Evolutionary conservation across 768 basidiomycete species (phyloP).

Genomic region (Hericium erinaceus): DNA sequence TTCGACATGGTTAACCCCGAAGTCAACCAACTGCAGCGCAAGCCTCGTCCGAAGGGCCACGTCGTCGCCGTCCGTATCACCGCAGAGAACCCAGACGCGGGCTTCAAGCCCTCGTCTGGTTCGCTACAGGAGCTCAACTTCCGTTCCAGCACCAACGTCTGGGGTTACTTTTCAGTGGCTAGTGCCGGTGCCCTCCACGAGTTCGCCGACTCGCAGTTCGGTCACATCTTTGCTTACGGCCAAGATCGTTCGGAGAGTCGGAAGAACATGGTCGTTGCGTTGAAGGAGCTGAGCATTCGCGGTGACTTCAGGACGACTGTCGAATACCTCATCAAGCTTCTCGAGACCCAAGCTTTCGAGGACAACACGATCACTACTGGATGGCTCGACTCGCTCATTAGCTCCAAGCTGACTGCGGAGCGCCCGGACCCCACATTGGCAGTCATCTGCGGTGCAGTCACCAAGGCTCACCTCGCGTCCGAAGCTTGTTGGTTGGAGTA

Average conservation of each 20-base stretch:
- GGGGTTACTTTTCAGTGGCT: constrained; percentile 99
- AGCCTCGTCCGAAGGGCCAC: constrained; percentile 94
- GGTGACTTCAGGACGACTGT: constrained; percentile 98
- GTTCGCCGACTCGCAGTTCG: constrained; percentile 98
- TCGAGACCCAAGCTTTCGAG: constrained; percentile 93
- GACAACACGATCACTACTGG: constrained; percentile 98
- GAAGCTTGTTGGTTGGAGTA: constrained; percentile 90
- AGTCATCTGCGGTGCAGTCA: constrained; percentile 92
- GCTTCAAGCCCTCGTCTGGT: constrained; percentile 98
- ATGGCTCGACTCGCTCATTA: constrained; percentile 96
- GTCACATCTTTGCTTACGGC: constrained; percentile 98
- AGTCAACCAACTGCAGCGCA: constrained; percentile 81
- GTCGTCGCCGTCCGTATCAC: constrained; percentile 99
- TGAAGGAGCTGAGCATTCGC: constrained; percentile 97
- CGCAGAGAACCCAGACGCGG: constrained; percentile 98
- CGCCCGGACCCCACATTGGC: constrained; percentile 89
- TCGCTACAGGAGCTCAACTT: constrained; percentile 98
- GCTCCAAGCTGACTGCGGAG: constrained; percentile 94
- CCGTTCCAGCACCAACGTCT: constrained; percentile 97
- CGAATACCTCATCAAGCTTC: constrained; percentile 96
- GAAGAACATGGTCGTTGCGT: constrained; percentile 99
- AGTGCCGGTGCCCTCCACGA: constrained; percentile 96
- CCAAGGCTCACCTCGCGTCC: constrained; percentile 87
- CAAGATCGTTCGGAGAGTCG: constrained; percentile 90
- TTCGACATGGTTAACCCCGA: constrained; percentile 93